Conservation (phyloP, 495 filamentous ascomycete species). For the Endocarpon pusillum region DNA sequence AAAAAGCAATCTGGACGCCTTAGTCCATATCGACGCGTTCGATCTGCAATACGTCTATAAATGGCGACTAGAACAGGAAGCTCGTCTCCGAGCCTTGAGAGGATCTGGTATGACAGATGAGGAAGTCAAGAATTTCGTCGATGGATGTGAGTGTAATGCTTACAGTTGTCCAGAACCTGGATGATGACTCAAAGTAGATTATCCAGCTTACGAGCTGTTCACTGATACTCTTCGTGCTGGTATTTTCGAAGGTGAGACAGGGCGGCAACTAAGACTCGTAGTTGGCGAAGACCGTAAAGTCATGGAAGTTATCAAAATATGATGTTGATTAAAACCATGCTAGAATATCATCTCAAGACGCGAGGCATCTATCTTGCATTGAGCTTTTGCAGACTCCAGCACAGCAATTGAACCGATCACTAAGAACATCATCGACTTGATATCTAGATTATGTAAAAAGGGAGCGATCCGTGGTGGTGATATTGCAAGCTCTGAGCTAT, state of each 20-base stretch:
- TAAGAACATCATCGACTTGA: too few species aligned
- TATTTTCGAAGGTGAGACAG: slow-evolving; percentile 34
- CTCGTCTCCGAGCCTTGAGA: slow-evolving; percentile 40
- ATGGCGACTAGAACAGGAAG: slow-evolving; percentile 77
- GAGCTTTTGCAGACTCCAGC: too few species aligned
- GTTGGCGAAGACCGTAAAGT: slow-evolving; percentile 52
- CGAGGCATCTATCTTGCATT: too few species aligned
- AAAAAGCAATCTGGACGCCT: slow-evolving; percentile 48
- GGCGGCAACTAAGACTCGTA: slow-evolving; percentile 49
- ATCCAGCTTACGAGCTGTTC: slow-evolving; percentile 56
- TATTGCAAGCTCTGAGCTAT: too few species aligned
- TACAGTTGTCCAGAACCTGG: not conserved
- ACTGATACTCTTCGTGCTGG: slow-evolving; percentile 48
- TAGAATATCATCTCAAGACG: too few species aligned
- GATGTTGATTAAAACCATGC: slow-evolving; percentile 4
- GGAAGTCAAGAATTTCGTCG: slow-evolving; percentile 47
- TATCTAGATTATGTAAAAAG: too few species aligned
- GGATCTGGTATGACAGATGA: slow-evolving; percentile 65
- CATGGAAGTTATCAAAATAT: slow-evolving; percentile 37
- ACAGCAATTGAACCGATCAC: too few species aligned
- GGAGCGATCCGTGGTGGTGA: too few species aligned
- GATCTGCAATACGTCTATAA: slow-evolving; percentile 63
- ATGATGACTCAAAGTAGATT: slow-evolving; percentile 24
- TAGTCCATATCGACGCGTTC: slow-evolving; percentile 80
- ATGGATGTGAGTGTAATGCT: slow-evolving; percentile 37